A percentile compares a stretch with the other conserved stretches of the same genome.
These are phyloP conservation scores for Thelephora aurantiotincta DNA, from an alignment of 768 basidiomycete genomes.

Conservation along the genomic window DNA sequence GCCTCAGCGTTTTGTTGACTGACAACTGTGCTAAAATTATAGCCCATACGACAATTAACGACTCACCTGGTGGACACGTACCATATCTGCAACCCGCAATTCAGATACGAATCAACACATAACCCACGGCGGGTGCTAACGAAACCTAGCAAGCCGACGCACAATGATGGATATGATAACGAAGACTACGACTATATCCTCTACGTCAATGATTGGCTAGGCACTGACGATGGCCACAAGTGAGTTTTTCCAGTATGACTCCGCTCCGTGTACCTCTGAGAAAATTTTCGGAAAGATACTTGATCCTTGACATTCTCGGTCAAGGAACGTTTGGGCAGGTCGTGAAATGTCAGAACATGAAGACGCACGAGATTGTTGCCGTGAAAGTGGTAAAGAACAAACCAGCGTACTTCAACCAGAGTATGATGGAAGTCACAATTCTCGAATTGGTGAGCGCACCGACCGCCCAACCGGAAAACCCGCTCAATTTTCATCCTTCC, in stretches of 20 bases:
- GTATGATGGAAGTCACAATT: slow-evolving; percentile 99
- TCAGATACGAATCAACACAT: slow-evolving; percentile 87
- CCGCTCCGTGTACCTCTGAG: slow-evolving; percentile 4
- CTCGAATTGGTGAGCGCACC: slow-evolving; percentile 64
- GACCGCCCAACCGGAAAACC: not conserved
- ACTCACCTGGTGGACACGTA: slow-evolving; percentile 83
- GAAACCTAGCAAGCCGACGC: slow-evolving; percentile 89
- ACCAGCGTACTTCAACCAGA: slow-evolving; percentile 98
- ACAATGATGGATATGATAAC: slow-evolving; percentile 97
- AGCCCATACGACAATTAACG: slow-evolving; percentile 63
- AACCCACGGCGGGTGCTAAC: slow-evolving; percentile 95
- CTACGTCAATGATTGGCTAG: slow-evolving; percentile 97
- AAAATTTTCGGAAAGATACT: slow-evolving; percentile 41
- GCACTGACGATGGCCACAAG: slow-evolving; percentile 92
- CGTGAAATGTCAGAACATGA: slow-evolving; percentile 99
- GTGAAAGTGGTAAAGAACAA: slow-evolving; percentile 99
- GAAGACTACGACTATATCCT: slow-evolving; percentile 99
- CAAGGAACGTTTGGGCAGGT: slow-evolving; percentile 99
- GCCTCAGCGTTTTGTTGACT: slow-evolving; percentile 5
- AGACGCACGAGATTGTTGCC: slow-evolving; percentile 95
- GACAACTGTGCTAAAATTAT: slow-evolving; percentile 7
- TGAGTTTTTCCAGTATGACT: slow-evolving; percentile 24
- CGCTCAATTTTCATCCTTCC: not conserved
- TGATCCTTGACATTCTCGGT: slow-evolving; percentile 95
- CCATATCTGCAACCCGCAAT: slow-evolving; percentile 86